Base-by-base conservation (phyloP, 2,329 filamentous ascomycete genomes). In the Grosmannia clavigera region DNA sequence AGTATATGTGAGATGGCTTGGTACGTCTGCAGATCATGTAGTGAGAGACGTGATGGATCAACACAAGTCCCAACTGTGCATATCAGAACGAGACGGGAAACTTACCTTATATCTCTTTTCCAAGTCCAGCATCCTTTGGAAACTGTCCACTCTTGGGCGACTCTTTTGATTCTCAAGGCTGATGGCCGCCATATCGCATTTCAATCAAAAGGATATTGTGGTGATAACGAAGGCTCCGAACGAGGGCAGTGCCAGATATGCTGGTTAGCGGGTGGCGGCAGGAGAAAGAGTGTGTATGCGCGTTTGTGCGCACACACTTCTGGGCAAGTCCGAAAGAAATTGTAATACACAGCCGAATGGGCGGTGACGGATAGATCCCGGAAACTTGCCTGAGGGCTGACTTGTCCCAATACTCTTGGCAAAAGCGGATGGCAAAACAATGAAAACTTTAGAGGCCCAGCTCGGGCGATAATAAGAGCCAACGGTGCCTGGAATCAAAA, bases 101-200 rank as follows among this genome's bases (percentile, higher is more conserved):
- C 74, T 73, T 73, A 84, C 82, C 78, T 81, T 82, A 69, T 74
- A 76, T 67, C 74, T 75, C 67, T 78, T 81, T 67, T 84, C 82
- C 58, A 84, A 70, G 65, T 83, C 80, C 56, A 84, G 73, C 81
- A 84, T 83, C 61, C 74, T 76, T 68, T 82, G 75, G 64, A 84
- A 76, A 68, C 76, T 81, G 67, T 76, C 76, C 63, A 74, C 73
- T 65, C 73, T 72, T 29, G 50, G 53, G 1, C 58, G 62, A 25
- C 59, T 62, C 54, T 55, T 56, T 31, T 52, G 60, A 16, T 46
- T 48, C 3, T 59, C 58, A 25, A 51, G 25, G 2, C 57, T 55
- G 25, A 53, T 52, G 25, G 61, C 55, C 33, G 61, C 60, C 64
- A 65, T 65, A 19, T 52, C 16, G 6, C 33, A 38, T 31, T 22